phyloP scores from a whole-genome alignment of 2,329 filamentous ascomycete genomes.

The Periconia sp. region DNA sequence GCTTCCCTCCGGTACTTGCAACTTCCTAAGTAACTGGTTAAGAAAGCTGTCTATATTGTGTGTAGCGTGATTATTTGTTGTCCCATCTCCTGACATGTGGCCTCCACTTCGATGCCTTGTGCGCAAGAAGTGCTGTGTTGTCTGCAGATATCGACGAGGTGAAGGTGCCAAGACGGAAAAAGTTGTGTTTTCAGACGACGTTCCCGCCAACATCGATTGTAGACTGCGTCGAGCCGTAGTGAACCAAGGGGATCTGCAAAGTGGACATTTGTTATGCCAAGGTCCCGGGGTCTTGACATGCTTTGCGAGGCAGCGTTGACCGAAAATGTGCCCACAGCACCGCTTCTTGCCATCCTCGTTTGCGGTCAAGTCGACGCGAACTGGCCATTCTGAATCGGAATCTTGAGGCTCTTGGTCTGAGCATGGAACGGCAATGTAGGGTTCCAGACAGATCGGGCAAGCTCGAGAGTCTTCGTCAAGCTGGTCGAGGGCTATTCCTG shows the following conservation, averaged over 20 bases:
- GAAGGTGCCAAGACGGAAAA: no score
- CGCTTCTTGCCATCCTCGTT: background rate
- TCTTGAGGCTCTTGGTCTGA: background rate
- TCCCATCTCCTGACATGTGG: no score
- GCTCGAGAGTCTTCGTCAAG: background rate
- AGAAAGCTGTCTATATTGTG: no score
- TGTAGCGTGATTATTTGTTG: no score
- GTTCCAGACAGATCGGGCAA: conserved; percentile 12
- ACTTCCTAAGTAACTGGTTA: no score
- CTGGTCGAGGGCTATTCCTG: background rate
- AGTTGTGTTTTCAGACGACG: no score
- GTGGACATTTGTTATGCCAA: conserved; percentile 8
- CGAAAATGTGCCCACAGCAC: conserved; percentile 13
- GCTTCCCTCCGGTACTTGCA: no score
- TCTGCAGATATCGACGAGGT: no score
- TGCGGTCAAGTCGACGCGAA: conserved; percentile 10
- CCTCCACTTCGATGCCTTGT: no score
- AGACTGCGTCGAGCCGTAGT: no score
- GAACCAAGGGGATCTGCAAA: conserved; percentile 7
- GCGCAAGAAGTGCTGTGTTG: no score
- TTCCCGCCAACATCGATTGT: no score
- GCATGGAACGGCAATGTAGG: conserved; percentile 3
- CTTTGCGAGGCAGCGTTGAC: conserved; percentile 4
- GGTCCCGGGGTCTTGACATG: conserved; percentile 6
- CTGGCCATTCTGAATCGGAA: conserved; percentile 5